A percentile compares a stretch with the other conserved stretches of the same genome.
These are phyloP conservation scores for Phytophthora rubi DNA, from an alignment of 352 stramenopile species.

Conservation along the genomic window DNA sequence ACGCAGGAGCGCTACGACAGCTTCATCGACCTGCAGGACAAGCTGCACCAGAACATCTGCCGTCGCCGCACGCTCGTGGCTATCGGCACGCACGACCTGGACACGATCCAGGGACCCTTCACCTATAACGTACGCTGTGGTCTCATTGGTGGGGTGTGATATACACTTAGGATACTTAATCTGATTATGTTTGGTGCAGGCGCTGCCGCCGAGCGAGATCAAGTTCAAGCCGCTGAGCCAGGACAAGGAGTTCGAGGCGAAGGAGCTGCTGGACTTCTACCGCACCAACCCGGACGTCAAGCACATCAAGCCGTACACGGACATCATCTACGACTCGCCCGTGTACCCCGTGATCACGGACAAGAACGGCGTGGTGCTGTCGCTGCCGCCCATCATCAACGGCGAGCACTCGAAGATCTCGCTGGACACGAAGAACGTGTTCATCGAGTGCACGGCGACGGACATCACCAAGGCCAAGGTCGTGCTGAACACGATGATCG, in stretches of 20 bases:
- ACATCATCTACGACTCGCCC: constrained; percentile 99
- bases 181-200: constrained; percentile 52
- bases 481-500: constrained; percentile 99
- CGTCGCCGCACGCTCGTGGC: constrained; percentile 98
- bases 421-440: constrained; percentile 98
- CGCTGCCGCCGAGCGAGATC: constrained; percentile 93
- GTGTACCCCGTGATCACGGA: constrained; percentile 99
- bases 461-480: constrained; percentile 99
- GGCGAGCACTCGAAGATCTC: constrained; percentile 97
- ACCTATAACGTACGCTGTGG: constrained; percentile 74
- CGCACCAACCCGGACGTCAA: constrained; percentile 95
- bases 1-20: constrained; percentile 96
- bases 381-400: constrained; percentile 99
- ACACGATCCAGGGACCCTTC: constrained; percentile 95
- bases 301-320: constrained; percentile 99
- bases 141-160: not conserved
- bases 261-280: constrained; percentile 96
- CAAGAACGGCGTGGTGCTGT: constrained; percentile 95
- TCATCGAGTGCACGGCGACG: constrained; percentile 99
- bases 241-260: constrained; percentile 91
- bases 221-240: constrained; percentile 97
- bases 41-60: constrained; percentile 99
- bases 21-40: constrained; percentile 99
- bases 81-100: constrained; percentile 99
- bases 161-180: not conserved